phyloP scores from a whole-genome alignment of 2,329 filamentous ascomycete species.

The Hymenoscyphus fraxineus region DNA sequence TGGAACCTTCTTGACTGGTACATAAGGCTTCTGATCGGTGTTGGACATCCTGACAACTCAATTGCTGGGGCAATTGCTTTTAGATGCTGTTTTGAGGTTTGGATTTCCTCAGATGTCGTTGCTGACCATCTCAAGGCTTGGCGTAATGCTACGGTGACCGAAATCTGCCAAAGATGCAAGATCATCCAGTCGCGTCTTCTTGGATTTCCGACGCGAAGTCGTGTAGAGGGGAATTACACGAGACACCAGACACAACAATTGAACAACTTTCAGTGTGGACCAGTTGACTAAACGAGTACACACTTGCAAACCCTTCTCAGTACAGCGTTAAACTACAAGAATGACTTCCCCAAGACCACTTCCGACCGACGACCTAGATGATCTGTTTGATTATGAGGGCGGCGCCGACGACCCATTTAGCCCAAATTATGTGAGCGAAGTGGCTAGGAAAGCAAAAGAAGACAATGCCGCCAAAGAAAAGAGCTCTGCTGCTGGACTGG shows the following conservation, averaged over 20 bases:
- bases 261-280: neutral
- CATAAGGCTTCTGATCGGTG: constrained; percentile 44
- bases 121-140: constrained; percentile 8
- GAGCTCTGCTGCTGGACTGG: constrained; percentile 54
- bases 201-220: constrained; percentile 17
- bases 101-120: constrained; percentile 18
- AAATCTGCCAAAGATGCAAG: constrained; percentile 3
- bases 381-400: constrained; percentile 73
- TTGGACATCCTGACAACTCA: constrained; percentile 35
- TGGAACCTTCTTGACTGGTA: constrained; percentile 74
- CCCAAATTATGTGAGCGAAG: constrained; percentile 24
- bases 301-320: neutral
- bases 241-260: constrained; percentile 1
- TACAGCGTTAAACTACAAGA: neutral
- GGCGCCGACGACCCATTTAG: constrained; percentile 30
- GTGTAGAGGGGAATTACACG: constrained; percentile 18
- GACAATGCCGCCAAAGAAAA: constrained; percentile 35
- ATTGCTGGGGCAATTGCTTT: constrained; percentile 31
- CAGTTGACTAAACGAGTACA: neutral
- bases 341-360: constrained; percentile 25
- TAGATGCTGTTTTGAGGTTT: constrained; percentile 13
- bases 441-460: constrained; percentile 34
- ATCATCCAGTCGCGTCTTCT: neutral
- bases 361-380: constrained; percentile 47
- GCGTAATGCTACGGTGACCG: constrained; percentile 19